phyloP scores from a whole-genome alignment of 2,329 filamentous ascomycete genomes.

The Endoconidiophora polonica region DNA sequence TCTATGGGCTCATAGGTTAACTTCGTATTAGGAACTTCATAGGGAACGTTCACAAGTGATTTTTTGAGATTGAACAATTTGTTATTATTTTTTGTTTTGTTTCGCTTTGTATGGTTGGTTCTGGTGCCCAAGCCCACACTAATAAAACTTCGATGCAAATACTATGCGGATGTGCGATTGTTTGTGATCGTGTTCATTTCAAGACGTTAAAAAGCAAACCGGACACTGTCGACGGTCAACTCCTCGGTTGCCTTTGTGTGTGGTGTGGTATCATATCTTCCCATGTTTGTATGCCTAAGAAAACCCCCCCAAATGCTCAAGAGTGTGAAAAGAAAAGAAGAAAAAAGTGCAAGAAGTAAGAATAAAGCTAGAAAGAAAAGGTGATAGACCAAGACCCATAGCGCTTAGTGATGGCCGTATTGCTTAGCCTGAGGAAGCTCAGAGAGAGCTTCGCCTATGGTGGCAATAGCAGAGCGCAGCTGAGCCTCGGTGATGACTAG shows the following conservation, averaged over 20 bases:
- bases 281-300: constrained; percentile 3
- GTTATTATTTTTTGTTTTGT: no score
- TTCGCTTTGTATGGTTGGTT: neutral
- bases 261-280: constrained; percentile 7
- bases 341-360: neutral
- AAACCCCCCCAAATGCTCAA: constrained; percentile 1
- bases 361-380: neutral
- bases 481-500: constrained; percentile 84
- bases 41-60: no score
- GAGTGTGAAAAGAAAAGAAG: neutral
- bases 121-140: constrained; percentile 1
- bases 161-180: no score
- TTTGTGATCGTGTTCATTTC: no score
- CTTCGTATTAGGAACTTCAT: no score
- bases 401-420: constrained; percentile 21
- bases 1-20: no score
- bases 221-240: constrained; percentile 8
- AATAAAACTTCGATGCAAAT: no score
- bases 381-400: no score
- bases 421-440: constrained; percentile 53
- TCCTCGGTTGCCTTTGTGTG: constrained; percentile 1
- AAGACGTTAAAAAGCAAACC: constrained; percentile 6
- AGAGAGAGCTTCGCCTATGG: constrained; percentile 65
- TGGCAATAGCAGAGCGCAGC: constrained; percentile 57
- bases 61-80: no score